Evolutionary conservation across 441 rosid genomes (phyloP).

Genomic region (Erodium moschatum): DNA sequence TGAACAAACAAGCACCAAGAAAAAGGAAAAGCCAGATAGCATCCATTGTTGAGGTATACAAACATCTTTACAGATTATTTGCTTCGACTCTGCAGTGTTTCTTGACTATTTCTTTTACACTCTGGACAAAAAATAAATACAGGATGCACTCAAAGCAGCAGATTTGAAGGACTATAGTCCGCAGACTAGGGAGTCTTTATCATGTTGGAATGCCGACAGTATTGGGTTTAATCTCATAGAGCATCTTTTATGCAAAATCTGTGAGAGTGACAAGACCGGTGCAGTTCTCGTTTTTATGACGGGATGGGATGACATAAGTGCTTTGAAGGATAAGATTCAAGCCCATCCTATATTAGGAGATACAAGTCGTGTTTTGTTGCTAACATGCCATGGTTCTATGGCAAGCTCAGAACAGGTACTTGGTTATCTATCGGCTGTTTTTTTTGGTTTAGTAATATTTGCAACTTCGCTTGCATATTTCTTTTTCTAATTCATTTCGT

Average conservation of each 20-base stretch:
- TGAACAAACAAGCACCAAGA: conserved; percentile 82
- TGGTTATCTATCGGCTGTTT: background rate
- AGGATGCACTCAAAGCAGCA: conserved; percentile 90
- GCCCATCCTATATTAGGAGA: conserved; percentile 97
- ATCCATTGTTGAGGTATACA: conserved; percentile 80
- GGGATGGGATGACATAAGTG: conserved; percentile 98
- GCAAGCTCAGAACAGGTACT: conserved; percentile 90
- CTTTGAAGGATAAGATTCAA: conserved; percentile 81
- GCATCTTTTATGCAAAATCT: conserved; percentile 86
- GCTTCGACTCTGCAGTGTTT: background rate
- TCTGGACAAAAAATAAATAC: conserved; percentile 17
- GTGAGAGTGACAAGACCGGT: conserved; percentile 88
- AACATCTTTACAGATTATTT: background rate
- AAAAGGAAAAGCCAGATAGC: conserved; percentile 91
- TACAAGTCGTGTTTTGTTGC: conserved; percentile 82
- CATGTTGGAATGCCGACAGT: conserved; percentile 86
- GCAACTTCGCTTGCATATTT: conserved; percentile 9
- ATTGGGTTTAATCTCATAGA: conserved; percentile 94
- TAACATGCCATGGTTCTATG: conserved; percentile 97
- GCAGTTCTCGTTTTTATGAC: conserved; percentile 95
- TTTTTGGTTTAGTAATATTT: conserved; percentile 11
- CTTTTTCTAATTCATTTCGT: background rate
- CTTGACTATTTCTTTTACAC: conserved; percentile 2
- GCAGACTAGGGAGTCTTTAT: conserved; percentile 73
- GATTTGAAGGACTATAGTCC: conserved; percentile 77